Evolutionary conservation across 352 stramenopile genomes (phyloP), one percentile per base, ranked within the genome.

Genomic region (Pythium monospermum): DNA sequence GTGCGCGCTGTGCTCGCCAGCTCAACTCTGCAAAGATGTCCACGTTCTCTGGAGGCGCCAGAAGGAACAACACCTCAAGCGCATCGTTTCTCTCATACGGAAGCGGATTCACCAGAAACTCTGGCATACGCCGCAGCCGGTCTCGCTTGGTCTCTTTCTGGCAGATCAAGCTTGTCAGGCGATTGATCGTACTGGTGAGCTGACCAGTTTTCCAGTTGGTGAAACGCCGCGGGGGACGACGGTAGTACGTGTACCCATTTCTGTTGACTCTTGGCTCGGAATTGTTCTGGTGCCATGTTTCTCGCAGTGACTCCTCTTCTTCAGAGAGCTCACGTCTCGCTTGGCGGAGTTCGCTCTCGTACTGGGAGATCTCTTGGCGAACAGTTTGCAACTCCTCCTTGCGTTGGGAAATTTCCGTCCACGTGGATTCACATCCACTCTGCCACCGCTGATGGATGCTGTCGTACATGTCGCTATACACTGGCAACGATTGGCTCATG

Each of bases 61-160:
- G 19, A 28, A 82, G 68, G 37, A 77, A 82, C 26, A 87, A 52
- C 1, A 73, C 33, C 46, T 70, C 47, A 10, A 78, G 38, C 0
- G 66, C 69, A 0, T 72, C 58, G 1, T 13, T 8, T 22, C 53
- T 40, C 7, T 59, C 19, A 12, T 23, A 31, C 11, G 76, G 76
- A 15, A 87, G 52, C 1, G 73, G 66, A 25, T 52, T 70, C 2
- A 65, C 52, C 6, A 77, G 22, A 39, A 66, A 73, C 8, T 38
- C 7, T 1, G 68, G 69, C 43, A 70, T 62, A 21, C 23, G 19
- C 6, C 68, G 19, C 28, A 59, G 46, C 26, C 8, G 22, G 37
- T 41, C 22, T 4, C 11, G 66, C 31, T 13, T 11, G 3, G 40
- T 7, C 10, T 47, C 65, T 41, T 39, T 54, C 65, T 70, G 15